Evolutionary conservation across 352 stramenopile species (phyloP).

Genomic region (Phytopythium chamaehyphon): DNA sequence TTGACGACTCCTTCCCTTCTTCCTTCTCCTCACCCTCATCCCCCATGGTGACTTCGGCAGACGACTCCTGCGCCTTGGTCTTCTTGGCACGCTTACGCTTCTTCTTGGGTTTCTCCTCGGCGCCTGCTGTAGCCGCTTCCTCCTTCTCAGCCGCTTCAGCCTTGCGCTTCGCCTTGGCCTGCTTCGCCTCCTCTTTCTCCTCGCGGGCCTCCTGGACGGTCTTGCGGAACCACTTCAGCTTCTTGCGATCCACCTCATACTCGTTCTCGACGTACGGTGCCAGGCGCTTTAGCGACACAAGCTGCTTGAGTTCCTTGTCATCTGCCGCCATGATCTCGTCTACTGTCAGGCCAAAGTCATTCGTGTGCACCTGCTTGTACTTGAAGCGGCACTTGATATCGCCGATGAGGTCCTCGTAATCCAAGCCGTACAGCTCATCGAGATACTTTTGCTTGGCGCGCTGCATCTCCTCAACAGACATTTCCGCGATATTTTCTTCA

Average conservation of each 20-base stretch:
- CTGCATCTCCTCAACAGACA: slow-evolving; percentile 60
- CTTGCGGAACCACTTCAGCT: slow-evolving; percentile 78
- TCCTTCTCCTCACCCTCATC: slow-evolving; percentile 17
- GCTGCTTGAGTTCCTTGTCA: slow-evolving; percentile 95
- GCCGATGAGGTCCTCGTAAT: slow-evolving; percentile 99
- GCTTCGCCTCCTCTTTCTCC: slow-evolving; percentile 13
- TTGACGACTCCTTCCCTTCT: background rate
- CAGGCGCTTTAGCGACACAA: slow-evolving; percentile 97
- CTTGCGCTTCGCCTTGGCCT: slow-evolving; percentile 8
- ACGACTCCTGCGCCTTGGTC: slow-evolving; percentile 19
- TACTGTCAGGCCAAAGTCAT: slow-evolving; percentile 96
- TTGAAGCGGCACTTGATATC: slow-evolving; percentile 98
- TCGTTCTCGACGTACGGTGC: slow-evolving; percentile 92
- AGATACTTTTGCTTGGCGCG: slow-evolving; percentile 90
- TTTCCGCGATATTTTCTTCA: slow-evolving; percentile 37
- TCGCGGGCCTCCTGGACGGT: slow-evolving; percentile 33
- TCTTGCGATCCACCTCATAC: slow-evolving; percentile 62
- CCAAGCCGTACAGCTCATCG: slow-evolving; percentile 97
- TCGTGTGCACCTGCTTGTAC: slow-evolving; percentile 93
- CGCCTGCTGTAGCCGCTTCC: slow-evolving; percentile 1
- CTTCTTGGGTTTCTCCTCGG: slow-evolving; percentile 37
- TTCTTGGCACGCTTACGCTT: slow-evolving; percentile 75
- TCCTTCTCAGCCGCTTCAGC: background rate
- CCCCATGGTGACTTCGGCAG: slow-evolving; percentile 3
- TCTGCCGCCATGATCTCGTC: slow-evolving; percentile 97